Base-by-base conservation (phyloP, 169 alveolate genomes). In the Eimeria necatrix region DNA sequence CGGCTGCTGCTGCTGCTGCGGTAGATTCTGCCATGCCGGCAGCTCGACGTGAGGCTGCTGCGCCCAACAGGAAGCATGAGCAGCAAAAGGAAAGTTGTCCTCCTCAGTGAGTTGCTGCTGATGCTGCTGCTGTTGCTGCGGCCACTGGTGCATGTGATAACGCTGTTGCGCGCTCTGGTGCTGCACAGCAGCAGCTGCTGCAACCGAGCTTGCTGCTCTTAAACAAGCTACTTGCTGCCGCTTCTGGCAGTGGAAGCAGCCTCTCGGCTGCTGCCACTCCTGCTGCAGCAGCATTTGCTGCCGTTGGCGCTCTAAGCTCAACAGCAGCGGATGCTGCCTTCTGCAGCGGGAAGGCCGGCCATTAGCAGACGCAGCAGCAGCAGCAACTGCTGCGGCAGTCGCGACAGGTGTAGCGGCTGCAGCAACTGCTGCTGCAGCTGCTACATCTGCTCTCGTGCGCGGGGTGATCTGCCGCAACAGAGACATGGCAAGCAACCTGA, bases 181-280 rank as follows among this genome's bases (percentile, higher is more conserved):
- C 91, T 84, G 80, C 91, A 59, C 12, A 24, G 80, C 76, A 24
- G 26, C 60, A 9, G 91, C 91, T 9, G 60, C 91, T 16, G 91
- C 91, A 48, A 26, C 91, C 20, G 73, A 60, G 70, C 80, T 60
- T 14, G 78, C 80, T 56, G 78, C 91, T 4, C 80, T 56, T 7
- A 56, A 18, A 6, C 74, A 2, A 14, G 60, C 53, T 14, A 20
- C 22, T 16, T 24, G 78, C 80, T 59, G 76, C 76, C 22, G 78
- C 18, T 22, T 22, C 24, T 0, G 20, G 71, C 51, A 24, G 12
- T 48, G 71, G 48, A 24, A 41, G 89, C 24, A 51, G 16, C 49
- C 89, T 3, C 49, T 68, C 49, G 89, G 73, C n/a, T 48, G 51
- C 70, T 9, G 22, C 89, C 32, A 68, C 52, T 6, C 70, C 89